Conservation (phyloP, 331 rosid species). For the Pyracantha coccinea region DNA sequence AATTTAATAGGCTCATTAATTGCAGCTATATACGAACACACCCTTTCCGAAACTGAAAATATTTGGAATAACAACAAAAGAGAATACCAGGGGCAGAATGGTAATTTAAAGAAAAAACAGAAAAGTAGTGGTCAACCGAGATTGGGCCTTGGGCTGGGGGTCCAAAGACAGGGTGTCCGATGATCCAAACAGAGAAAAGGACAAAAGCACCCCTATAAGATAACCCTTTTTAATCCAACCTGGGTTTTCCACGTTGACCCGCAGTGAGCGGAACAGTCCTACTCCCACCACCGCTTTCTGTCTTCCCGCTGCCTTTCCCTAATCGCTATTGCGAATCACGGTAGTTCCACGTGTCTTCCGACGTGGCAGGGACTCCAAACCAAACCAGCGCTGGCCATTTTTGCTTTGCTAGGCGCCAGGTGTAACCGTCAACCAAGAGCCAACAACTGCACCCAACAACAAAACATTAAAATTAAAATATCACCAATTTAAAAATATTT, state of each 20-base stretch:
- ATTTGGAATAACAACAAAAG: rapidly evolving
- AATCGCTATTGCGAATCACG: background rate
- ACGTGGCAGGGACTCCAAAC: slow-evolving; percentile 28
- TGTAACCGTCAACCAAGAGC: slow-evolving; percentile 56
- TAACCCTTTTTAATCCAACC: slow-evolving; percentile 16
- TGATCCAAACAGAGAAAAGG: slow-evolving; percentile 17
- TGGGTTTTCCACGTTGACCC: slow-evolving; percentile 35
- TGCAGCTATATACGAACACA: too few species aligned
- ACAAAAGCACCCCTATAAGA: slow-evolving; percentile 30
- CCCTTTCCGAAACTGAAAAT: too few species aligned
- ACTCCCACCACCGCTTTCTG: background rate
- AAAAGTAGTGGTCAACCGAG: background rate
- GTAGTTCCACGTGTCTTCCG: slow-evolving; percentile 28
- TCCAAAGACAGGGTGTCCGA: background rate
- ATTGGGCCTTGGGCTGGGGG: slow-evolving; percentile 14
- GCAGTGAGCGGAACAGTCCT: background rate
- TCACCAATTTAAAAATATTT: background rate
- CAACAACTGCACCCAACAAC: slow-evolving; percentile 35
- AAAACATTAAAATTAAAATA: slow-evolving; percentile 3
- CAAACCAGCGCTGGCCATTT: background rate
- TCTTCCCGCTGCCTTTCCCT: background rate
- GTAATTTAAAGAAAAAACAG: too few species aligned
- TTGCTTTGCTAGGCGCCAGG: slow-evolving; percentile 19
- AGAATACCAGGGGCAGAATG: too few species aligned
- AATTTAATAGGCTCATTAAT: too few species aligned